These are phyloP conservation scores for Funneliformis mosseae DNA, from an alignment of 192 early-diverging fungal genomes.

Conservation along the genomic window DNA sequence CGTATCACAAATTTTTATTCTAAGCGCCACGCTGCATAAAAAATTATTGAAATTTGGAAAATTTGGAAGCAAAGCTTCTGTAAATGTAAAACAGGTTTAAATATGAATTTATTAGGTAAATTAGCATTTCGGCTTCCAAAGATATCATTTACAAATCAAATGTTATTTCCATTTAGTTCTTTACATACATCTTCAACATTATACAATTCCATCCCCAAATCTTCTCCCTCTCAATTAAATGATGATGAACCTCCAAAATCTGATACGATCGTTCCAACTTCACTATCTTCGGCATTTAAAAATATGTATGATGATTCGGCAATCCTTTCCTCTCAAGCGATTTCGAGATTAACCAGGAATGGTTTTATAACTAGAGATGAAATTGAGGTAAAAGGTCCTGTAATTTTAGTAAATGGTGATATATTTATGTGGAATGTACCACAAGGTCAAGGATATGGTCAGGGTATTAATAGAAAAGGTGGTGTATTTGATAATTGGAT, in stretches of 20 bases:
- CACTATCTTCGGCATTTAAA: slow-evolving; percentile 45
- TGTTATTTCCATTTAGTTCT: not conserved
- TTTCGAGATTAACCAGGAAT: slow-evolving; percentile 52
- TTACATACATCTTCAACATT: not conserved
- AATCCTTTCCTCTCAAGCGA: slow-evolving; percentile 43
- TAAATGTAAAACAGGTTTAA: too few relatives aligned
- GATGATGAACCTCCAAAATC: not conserved
- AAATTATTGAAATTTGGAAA: too few relatives aligned
- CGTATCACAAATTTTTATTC: too few relatives aligned
- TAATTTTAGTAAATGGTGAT: slow-evolving; percentile 56
- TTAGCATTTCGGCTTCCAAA: not conserved
- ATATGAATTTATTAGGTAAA: not conserved
- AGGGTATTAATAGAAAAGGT: slow-evolving; percentile 9
- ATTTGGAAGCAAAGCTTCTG: too few relatives aligned
- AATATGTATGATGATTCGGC: slow-evolving; percentile 60
- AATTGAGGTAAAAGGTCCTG: slow-evolving; percentile 47
- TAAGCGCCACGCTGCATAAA: too few relatives aligned
- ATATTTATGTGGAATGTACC: slow-evolving; percentile 63
- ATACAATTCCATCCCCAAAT: not conserved
- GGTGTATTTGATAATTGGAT: slow-evolving; percentile 43
- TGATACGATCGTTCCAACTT: slow-evolving; percentile 17
- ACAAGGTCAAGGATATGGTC: slow-evolving; percentile 1
- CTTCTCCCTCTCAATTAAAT: not conserved
- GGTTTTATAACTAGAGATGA: slow-evolving; percentile 58
- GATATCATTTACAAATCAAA: not conserved